Conservation (phyloP, 805 yeast species). For the Lachancea lanzarotensis region DNA sequence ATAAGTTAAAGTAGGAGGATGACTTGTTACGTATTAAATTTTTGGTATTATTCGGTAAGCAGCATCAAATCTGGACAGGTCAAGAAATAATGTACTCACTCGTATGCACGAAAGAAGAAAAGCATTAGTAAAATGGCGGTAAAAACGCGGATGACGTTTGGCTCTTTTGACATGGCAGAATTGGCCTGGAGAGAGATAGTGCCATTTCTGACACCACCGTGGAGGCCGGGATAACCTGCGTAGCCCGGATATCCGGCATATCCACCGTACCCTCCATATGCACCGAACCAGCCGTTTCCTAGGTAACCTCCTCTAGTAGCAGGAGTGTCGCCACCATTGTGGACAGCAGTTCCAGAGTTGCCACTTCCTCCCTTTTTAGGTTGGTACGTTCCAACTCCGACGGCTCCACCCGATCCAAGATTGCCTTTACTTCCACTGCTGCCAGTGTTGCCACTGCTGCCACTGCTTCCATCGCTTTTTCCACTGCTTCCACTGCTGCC, state of each 20-base stretch:
- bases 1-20: too few species aligned
- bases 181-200: not conserved
- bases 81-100: not conserved
- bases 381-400: too few species aligned
- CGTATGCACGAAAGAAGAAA: not conserved
- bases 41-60: too few species aligned
- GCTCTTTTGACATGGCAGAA: not conserved
- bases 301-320: not conserved
- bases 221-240: not conserved
- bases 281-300: not conserved
- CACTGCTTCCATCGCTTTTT: slow-evolving; percentile 4
- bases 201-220: not conserved
- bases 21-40: too few species aligned
- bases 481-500: too few species aligned
- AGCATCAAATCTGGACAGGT: not conserved
- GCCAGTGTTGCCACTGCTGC: slow-evolving; percentile 5
- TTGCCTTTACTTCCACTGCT: too few species aligned
- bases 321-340: not conserved
- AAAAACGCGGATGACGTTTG: not conserved
- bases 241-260: not conserved
- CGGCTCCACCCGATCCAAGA: too few species aligned
- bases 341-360: too few species aligned
- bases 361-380: too few species aligned
- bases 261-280: not conserved
- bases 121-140: not conserved